Base-by-base conservation (phyloP, 2,329 filamentous ascomycete genomes). In the Trichophyton rubrum region DNA sequence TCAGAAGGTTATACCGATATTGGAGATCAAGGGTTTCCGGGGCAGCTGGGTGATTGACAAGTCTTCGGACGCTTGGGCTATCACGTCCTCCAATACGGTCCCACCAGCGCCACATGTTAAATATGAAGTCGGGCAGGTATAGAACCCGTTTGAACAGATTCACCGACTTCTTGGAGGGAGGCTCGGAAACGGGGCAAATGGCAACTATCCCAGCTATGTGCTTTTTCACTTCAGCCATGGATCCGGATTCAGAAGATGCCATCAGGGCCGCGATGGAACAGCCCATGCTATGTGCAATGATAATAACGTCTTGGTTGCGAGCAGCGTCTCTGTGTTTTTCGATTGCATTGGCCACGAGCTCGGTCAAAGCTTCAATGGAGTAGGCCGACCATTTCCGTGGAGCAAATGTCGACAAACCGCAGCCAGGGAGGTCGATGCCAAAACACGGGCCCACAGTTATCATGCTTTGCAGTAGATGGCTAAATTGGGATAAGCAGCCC, bases 251-350 rank as follows among this genome's bases (percentile, higher is more conserved):
- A 1, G 78, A 76, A 0, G 83, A 85, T 8, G 89, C 86, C 58
- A 97, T 77, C 15, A 86, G 76, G 27, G 88, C 85, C 4, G 86
- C 84, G 20, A 96, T 77, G 2, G 88, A 88, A 62, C 88, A 90
- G 5, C 93, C 93, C 83, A 96, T 87, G 70, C 90, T 96, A 69
- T 99, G 93, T 1, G 86, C 90, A 62, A 97, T 83, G 33, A 96
- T 73, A 20, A 96, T 81, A 13, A 96, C 81, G 2, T 84, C 82
- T 71, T 96, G 90, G 0, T 77, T 78, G 17, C 79, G 75, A 40
- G 82, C 78, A 49, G 80, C 80, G 65, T 88, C 84, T 45, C 87
- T 83, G 68, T 92, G 83, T 53, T 85, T 80, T 43, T 89, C 82
- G 62, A 97, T 90, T 35, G 90, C 82, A 1, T 78, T 80, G 61